A percentile compares a stretch with the other conserved stretches of the same genome.
phyloP scores from a whole-genome alignment of 805 yeast genomes.

The Yamadazyma ubonensis region DNA sequence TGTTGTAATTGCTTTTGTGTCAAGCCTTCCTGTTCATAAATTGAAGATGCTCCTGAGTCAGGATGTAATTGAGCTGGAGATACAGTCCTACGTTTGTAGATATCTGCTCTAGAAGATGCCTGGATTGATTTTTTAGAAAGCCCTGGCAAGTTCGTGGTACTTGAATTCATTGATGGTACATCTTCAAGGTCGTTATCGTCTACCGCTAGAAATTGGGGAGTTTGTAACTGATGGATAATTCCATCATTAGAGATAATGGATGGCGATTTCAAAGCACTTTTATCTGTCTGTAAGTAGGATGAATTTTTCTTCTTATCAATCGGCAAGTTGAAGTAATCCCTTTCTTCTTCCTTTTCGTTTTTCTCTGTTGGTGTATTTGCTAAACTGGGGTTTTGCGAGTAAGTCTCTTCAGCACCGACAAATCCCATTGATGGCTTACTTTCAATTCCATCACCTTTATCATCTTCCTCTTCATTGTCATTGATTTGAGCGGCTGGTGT shows the following conservation, averaged over 20 bases:
- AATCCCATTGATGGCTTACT: conserved; percentile 59
- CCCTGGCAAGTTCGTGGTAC: conserved; percentile 13
- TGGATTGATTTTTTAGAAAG: not conserved
- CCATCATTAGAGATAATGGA: conserved; percentile 38
- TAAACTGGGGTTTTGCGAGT: conserved; percentile 2
- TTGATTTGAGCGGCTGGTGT: conserved; percentile 66
- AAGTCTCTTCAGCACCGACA: conserved; percentile 43
- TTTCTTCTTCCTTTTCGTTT: conserved; percentile 15
- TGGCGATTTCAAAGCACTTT: conserved; percentile 24
- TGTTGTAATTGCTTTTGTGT: conserved; percentile 37
- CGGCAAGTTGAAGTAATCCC: conserved; percentile 15
- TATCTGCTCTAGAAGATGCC: not conserved
- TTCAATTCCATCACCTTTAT: conserved; percentile 41
- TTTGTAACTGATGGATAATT: conserved; percentile 32
- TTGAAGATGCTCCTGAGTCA: not conserved
- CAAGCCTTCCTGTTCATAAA: conserved; percentile 13
- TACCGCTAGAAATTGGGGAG: conserved; percentile 32
- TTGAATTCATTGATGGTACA: conserved; percentile 16
- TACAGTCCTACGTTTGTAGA: not conserved
- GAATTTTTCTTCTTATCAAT: conserved; percentile 14
- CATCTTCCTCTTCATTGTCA: conserved; percentile 61
- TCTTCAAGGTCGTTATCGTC: conserved; percentile 24
- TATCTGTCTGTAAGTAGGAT: conserved; percentile 1
- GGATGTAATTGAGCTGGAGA: not conserved
- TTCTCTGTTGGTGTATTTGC: conserved; percentile 12